Evolutionary conservation across 2,329 filamentous ascomycete species (phyloP), one percentile per base, ranked within the genome.

Genomic region (Xylaria sp.): DNA sequence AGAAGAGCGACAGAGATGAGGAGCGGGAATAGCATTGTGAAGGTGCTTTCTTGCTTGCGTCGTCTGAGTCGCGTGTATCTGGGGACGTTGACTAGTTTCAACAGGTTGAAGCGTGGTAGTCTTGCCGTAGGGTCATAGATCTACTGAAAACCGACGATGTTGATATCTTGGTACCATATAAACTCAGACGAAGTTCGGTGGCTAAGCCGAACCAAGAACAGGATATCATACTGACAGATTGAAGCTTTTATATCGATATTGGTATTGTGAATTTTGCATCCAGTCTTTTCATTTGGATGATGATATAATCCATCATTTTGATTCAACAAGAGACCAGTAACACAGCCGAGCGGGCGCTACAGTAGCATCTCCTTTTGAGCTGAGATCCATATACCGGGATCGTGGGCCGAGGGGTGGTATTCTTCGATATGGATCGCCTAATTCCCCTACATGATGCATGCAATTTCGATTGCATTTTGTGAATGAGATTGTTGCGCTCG

Each of bases 11-110:
- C 42, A 3, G 59, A 11, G 36, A 65, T 4, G 40, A 66, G 23
- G 38, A 62, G 56, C 49, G 40, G 36, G 61, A 54, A 60, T 17
- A 54, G 42, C 53, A 67, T 73, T 59, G 38, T 63, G 26, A 17
- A 26, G 11, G 11, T 58, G 33, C n/a, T 42, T 58, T 20, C 33
- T 42, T 26, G n/a, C 20, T 42, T 40, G 13, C 26, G 20, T 10
- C 40, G 36, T 57, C 20, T 28, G 20, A 26, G n/a, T 57, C 17
- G 3, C 9, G 20, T 42, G 1, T 42, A 36, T 42, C 17, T 0
- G 4, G 10, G 20, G 11, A 17, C 11, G n/a, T 26, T n/a, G 9
- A 15, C 13, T 23, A 20, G 26, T 15, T 51, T 51, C 26, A 10
- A 6, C n/a, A 54, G 5, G 28, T 53, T 6, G 15, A 33, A 31